Conservation (phyloP, 305 asterid species). For the Salvia sclarea region DNA sequence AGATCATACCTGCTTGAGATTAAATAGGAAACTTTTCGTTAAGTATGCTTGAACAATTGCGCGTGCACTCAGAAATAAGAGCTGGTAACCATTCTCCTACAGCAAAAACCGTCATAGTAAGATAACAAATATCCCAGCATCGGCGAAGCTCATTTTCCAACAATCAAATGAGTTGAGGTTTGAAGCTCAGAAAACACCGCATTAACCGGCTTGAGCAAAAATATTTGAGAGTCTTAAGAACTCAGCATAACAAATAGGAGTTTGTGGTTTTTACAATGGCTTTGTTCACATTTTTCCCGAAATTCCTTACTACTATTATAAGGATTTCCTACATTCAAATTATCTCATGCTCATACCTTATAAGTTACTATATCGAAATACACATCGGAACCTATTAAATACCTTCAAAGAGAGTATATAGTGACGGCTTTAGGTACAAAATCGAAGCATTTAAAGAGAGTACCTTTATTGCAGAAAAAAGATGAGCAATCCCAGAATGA, state of each 20-base stretch:
- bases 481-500: conserved; percentile 90
- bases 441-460: conserved; percentile 15
- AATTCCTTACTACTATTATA: background rate
- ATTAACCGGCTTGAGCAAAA: background rate
- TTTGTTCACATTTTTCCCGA: background rate
- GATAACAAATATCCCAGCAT: conserved; percentile 8
- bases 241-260: background rate
- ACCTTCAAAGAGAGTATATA: background rate
- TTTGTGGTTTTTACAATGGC: background rate
- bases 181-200: conserved; percentile 8
- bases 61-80: conserved; percentile 87
- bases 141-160: background rate
- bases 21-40: conserved; percentile 77
- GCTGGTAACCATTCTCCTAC: conserved; percentile 93
- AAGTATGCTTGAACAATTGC: conserved; percentile 94
- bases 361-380: background rate
- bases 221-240: background rate
- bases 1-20: conserved; percentile 73
- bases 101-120: conserved; percentile 24
- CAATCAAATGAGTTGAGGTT: background rate
- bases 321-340: background rate
- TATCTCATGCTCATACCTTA: background rate
- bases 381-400: too few species aligned
- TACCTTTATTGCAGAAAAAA: conserved; percentile 94
- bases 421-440: background rate